Evolutionary conservation across 306 rosid genomes (phyloP), one percentile per base, ranked within the genome.

Genomic region (Myrica gale): DNA sequence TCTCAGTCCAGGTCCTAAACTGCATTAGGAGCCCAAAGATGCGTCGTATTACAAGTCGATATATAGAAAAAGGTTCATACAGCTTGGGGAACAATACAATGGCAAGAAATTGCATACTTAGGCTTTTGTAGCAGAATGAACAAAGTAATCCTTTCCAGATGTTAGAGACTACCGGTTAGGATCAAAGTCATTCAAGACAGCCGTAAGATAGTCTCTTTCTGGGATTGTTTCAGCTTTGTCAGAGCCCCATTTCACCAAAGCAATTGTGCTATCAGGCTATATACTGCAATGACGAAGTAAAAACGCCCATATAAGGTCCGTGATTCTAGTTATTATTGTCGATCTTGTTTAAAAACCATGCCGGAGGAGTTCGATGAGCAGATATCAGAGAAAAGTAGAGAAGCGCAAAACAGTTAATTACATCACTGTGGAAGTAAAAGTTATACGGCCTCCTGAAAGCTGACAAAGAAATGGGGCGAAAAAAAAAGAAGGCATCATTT

Each of bases 121-220:
- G 32, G 32, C 1, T 26, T 26, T 26, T 26, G 32, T 26, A 26
- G 32, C 32, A 26, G 32, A 26, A 26, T 26, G 32, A 26, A 26
- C 1, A 26, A 26, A 26, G 32, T 26, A 26, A 26, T 26, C 32
- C 32, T 26, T 26, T 26, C 32, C 32, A 26, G 32, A 26, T 26
- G 32, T 26, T 26, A 26, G 32, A 26, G 32, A 26, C 32, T 88
- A 88, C 83, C 85, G 98, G 72, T 90, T 96, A 75, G 96, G 96
- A 84, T 94, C 95, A 71, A 94, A 90, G 70, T 94, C 97, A 84
- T 90, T 92, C 80, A 94, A 73, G 47, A 97, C 97, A 84, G 95
- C 78, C 67, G 98, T 94, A 77, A 94, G 97, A 88, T 94, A 94
- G 85, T 94, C 98, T 79, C 98, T 97, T 9, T 97, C 98, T 54